Conservation (phyloP, 2,329 filamentous ascomycete species). For the Teratosphaeria zuluensis region DNA sequence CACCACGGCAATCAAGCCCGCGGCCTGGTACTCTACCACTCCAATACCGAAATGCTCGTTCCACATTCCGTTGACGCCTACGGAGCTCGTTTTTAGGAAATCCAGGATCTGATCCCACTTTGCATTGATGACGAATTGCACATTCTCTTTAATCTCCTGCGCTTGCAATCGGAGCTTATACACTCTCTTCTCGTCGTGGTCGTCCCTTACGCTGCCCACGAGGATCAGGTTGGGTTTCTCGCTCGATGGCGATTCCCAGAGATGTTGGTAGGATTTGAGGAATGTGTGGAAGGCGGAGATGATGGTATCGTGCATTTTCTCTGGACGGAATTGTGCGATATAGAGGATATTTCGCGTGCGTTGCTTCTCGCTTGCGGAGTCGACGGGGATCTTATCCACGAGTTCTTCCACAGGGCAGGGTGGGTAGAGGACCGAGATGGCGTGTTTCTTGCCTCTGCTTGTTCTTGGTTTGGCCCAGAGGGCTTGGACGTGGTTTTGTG, state of each 20-base stretch:
- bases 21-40: slow-evolving; percentile 95
- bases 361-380: slow-evolving; percentile 50
- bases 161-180: slow-evolving; percentile 80
- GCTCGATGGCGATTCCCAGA: slow-evolving; percentile 1
- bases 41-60: slow-evolving; percentile 99
- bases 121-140: slow-evolving; percentile 83
- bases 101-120: slow-evolving; percentile 79
- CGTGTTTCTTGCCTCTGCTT: slow-evolving; percentile 39
- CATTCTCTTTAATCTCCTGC: slow-evolving; percentile 71
- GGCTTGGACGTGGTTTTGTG: slow-evolving; percentile 67
- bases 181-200: slow-evolving; percentile 68
- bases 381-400: slow-evolving; percentile 62
- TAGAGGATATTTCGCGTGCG: slow-evolving; percentile 72
- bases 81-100: slow-evolving; percentile 64
- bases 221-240: slow-evolving; percentile 60
- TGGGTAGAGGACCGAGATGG: slow-evolving; percentile 74
- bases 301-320: slow-evolving; percentile 90
- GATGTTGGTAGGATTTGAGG: slow-evolving; percentile 45
- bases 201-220: slow-evolving; percentile 85
- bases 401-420: slow-evolving; percentile 85
- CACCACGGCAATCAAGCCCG: slow-evolving; percentile 84
- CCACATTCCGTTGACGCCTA: slow-evolving; percentile 98
- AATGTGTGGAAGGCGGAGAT: slow-evolving; percentile 76
- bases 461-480: slow-evolving; percentile 59
- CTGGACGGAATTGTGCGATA: slow-evolving; percentile 93